These are phyloP conservation scores for Alternaria triticimaculans DNA, from an alignment of 2,329 filamentous ascomycete genomes.

Conservation along the genomic window DNA sequence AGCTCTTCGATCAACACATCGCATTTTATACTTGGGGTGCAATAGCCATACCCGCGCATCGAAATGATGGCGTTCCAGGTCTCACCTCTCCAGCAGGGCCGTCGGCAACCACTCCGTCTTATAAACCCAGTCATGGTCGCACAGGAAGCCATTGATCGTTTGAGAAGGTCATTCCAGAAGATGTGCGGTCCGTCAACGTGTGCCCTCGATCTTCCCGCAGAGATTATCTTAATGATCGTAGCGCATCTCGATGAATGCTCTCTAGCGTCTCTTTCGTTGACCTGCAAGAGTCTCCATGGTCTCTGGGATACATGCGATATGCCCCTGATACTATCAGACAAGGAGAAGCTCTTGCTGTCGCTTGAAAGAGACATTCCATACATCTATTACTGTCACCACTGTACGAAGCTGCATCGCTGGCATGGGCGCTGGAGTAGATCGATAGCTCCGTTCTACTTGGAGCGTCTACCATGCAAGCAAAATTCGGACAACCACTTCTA, in stretches of 20 bases:
- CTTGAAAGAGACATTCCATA: conserved; percentile 20
- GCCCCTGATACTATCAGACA: conserved; percentile 9
- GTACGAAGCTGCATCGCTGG: conserved; percentile 28
- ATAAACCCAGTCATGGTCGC: neutral
- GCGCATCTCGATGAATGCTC: conserved; percentile 16
- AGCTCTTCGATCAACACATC: neutral
- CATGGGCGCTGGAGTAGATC: conserved; percentile 18
- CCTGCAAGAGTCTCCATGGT: conserved; percentile 18
- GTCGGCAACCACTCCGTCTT: neutral
- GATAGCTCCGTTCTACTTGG: neutral
- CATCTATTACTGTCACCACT: conserved; percentile 26
- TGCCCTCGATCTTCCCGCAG: conserved; percentile 18
- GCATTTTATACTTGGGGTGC: neutral
- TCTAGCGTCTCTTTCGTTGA: conserved; percentile 21
- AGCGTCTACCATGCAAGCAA: conserved; percentile 13
- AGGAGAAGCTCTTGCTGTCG: conserved; percentile 20
- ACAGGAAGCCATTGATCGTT: neutral
- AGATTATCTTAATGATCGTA: conserved; percentile 25
- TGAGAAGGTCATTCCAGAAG: conserved; percentile 8
- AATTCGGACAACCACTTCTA: neutral
- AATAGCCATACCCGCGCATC: neutral
- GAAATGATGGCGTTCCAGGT: neutral
- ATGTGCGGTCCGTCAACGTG: conserved; percentile 5
- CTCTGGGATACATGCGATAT: conserved; percentile 1
- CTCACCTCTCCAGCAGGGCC: neutral